A percentile compares a stretch with the other conserved stretches of the same genome.
Conservation (phyloP, 148 eudicot genomes). For the Cornus florida region DNA sequence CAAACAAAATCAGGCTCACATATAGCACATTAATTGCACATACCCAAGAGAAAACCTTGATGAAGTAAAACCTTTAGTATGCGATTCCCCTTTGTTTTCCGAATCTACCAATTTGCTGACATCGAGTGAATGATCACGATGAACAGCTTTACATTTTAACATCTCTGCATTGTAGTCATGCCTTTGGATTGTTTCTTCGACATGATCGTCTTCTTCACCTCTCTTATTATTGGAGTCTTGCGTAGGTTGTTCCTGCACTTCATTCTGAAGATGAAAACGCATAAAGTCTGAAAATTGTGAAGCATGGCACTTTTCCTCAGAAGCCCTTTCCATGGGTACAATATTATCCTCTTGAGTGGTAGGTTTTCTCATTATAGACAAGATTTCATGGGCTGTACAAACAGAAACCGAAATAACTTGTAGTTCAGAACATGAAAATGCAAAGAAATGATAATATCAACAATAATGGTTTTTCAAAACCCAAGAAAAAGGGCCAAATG, state of each 20-base stretch:
- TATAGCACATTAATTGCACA: neutral
- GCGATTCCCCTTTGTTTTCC: slow-evolving; percentile 14
- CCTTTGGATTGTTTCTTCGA: slow-evolving; percentile 17
- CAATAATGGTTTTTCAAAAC: neutral
- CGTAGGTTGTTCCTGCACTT: slow-evolving; percentile 20
- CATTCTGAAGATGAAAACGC: slow-evolving; percentile 27
- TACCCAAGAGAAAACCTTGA: slow-evolving; percentile 16
- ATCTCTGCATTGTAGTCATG: slow-evolving; percentile 11
- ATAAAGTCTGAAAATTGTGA: slow-evolving; percentile 32
- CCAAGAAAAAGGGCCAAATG: too few species aligned
- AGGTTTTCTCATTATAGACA: slow-evolving; percentile 66
- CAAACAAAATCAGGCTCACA: neutral
- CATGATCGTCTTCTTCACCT: slow-evolving; percentile 17
- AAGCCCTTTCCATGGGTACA: slow-evolving; percentile 19
- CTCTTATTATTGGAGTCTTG: slow-evolving; percentile 27
- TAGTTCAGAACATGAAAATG: neutral
- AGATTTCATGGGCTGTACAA: slow-evolving; percentile 65
- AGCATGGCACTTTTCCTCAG: slow-evolving; percentile 24
- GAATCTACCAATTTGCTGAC: slow-evolving; percentile 13
- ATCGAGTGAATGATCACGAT: slow-evolving; percentile 14
- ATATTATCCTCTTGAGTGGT: slow-evolving; percentile 16
- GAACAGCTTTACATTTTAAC: slow-evolving; percentile 13
- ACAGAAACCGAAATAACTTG: neutral
- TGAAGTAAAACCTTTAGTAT: slow-evolving; percentile 10
- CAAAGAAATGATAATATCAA: neutral